These are phyloP conservation scores for Citrus hindsii DNA, from an alignment of 345 rosid genomes.

Conservation along the genomic window DNA sequence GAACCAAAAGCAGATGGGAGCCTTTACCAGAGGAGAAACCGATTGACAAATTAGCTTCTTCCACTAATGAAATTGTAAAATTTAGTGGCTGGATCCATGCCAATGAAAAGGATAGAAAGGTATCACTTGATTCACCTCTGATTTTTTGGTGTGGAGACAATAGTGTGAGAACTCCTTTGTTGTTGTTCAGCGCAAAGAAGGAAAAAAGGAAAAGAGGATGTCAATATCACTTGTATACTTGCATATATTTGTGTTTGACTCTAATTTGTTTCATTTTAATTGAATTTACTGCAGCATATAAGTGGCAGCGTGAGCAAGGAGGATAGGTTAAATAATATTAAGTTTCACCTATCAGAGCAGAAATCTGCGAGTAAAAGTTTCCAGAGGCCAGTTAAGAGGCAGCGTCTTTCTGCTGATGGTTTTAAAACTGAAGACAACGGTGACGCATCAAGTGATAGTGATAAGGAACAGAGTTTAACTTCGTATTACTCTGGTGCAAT, in stretches of 20 bases:
- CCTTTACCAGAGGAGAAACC: conserved; percentile 73
- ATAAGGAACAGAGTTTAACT: conserved; percentile 73
- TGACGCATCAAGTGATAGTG: conserved; percentile 94
- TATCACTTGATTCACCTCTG: conserved; percentile 9
- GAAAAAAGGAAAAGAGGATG: not conserved
- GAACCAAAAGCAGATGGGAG: conserved; percentile 98
- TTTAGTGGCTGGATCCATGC: conserved; percentile 55
- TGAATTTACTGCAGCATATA: conserved; percentile 37
- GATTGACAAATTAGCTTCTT: conserved; percentile 41
- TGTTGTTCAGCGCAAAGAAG: not conserved
- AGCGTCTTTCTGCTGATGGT: conserved; percentile 50
- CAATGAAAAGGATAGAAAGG: conserved; percentile 60
- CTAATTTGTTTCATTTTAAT: conserved; percentile 4
- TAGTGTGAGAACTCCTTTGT: not conserved
- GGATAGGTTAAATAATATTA: conserved; percentile 38
- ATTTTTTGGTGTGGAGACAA: not conserved
- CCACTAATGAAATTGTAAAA: conserved; percentile 37
- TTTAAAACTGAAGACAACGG: conserved; percentile 47
- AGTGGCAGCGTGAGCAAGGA: conserved; percentile 48
- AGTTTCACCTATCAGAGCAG: conserved; percentile 38
- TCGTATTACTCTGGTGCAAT: conserved; percentile 74
- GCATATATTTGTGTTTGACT: conserved; percentile 9
- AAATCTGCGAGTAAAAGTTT: conserved; percentile 46
- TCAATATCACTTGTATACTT: not conserved
- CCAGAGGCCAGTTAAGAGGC: conserved; percentile 79